Conservation (phyloP, 129 eudicot genomes). For the Flaveria trinervia region DNA sequence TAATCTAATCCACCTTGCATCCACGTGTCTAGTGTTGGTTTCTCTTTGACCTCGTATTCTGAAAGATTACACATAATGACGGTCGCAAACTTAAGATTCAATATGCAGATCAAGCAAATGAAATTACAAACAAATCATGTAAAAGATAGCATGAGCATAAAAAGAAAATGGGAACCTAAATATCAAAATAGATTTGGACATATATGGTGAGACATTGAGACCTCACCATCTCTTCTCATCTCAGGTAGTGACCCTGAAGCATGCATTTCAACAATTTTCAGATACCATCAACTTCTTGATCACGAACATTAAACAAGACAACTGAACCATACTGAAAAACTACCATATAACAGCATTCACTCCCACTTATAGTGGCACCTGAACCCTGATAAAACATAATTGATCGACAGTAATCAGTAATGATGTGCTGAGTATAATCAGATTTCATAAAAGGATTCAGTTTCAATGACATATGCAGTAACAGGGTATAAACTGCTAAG, state of each 20-base stretch:
- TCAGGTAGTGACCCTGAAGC: conserved; percentile 87
- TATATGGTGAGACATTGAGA: conserved; percentile 31
- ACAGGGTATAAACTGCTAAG: background rate
- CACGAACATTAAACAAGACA: conserved; percentile 82
- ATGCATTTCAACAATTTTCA: conserved; percentile 75
- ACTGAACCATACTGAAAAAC: conserved; percentile 94
- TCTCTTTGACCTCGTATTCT: conserved; percentile 93
- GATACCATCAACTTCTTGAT: conserved; percentile 80
- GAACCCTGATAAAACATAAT: conserved; percentile 55
- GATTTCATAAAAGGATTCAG: conserved; percentile 17
- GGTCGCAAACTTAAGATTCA: conserved; percentile 16
- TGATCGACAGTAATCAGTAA: conserved; percentile 2
- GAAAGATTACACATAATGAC: conserved; percentile 16
- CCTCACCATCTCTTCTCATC: conserved; percentile 92
- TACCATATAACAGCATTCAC: conserved; percentile 76
- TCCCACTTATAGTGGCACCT: conserved; percentile 61
- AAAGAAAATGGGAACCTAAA: background rate
- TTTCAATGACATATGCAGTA: background rate
- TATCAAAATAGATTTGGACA: conserved; percentile 28
- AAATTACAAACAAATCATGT: background rate
- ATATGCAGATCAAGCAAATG: conserved; percentile 7
- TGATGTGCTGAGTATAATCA: conserved; percentile 9
- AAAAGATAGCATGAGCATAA: background rate
- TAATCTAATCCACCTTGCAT: conserved; percentile 94
- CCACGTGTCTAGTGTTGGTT: conserved; percentile 78